These are phyloP conservation scores for Psidium guajava DNA, from an alignment of 345 rosid genomes.

Conservation along the genomic window DNA sequence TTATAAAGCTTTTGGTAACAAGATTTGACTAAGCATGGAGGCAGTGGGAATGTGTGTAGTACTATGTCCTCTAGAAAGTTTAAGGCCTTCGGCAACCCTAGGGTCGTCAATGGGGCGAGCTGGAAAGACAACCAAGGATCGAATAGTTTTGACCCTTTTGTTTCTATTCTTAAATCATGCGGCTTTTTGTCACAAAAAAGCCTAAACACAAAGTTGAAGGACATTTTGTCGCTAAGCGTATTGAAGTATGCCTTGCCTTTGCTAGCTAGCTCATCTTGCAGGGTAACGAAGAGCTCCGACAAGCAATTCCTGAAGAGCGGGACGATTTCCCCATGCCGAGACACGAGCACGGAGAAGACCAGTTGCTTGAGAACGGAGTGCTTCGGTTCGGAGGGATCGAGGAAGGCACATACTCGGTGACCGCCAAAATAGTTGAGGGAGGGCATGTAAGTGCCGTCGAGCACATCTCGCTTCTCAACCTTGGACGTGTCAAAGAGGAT, in stretches of 20 bases:
- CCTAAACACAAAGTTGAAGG: constrained; percentile 9
- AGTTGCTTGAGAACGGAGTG: constrained; percentile 23
- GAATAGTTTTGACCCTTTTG: not conserved
- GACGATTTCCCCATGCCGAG: constrained; percentile 11
- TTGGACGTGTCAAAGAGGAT: constrained; percentile 36
- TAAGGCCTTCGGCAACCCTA: not conserved
- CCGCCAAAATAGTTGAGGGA: constrained; percentile 27
- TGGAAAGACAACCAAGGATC: constrained; percentile 18
- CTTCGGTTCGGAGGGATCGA: constrained; percentile 30
- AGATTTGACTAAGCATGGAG: constrained; percentile 13
- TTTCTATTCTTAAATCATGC: not conserved
- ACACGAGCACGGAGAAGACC: constrained; percentile 11
- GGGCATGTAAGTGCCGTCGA: constrained; percentile 33
- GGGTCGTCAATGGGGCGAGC: constrained; percentile 12
- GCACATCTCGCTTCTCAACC: constrained; percentile 28
- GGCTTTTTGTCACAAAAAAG: constrained; percentile 10
- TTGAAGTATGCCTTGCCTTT: constrained; percentile 8
- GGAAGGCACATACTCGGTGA: constrained; percentile 23
- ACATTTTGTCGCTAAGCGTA: not conserved
- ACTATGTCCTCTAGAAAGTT: constrained; percentile 11
- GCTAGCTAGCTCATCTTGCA: constrained; percentile 12
- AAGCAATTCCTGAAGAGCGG: constrained; percentile 16
- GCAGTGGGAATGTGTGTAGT: constrained; percentile 18
- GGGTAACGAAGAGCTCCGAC: constrained; percentile 7
- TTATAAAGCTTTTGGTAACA: constrained; percentile 18